Conservation (phyloP, 768 basidiomycete species). For the Amanita subjunquillea region DNA sequence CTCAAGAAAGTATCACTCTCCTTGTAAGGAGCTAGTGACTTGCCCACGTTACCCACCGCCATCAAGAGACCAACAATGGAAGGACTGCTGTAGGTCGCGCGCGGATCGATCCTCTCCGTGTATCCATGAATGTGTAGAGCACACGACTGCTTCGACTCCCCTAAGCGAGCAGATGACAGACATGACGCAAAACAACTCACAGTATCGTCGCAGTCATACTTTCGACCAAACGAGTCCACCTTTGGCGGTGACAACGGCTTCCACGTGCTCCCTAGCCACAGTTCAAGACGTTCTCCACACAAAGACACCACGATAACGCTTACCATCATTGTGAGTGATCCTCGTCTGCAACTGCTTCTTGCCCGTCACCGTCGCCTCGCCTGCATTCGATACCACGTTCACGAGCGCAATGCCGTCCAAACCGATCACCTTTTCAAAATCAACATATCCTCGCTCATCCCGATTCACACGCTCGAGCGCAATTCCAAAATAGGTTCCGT, state of each 20-base stretch:
- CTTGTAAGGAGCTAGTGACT: conserved; percentile 64
- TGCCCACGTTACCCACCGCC: conserved; percentile 95
- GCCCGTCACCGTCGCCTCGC: conserved; percentile 60
- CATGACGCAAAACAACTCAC: conserved; percentile 26
- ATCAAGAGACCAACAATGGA: conserved; percentile 88
- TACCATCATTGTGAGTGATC: conserved; percentile 97
- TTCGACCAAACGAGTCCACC: conserved; percentile 61
- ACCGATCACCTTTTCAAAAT: conserved; percentile 97
- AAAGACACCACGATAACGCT: conserved; percentile 11
- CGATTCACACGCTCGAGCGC: conserved; percentile 86
- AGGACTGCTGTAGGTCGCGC: conserved; percentile 90
- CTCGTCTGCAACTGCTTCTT: conserved; percentile 70
- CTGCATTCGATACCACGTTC: conserved; percentile 80
- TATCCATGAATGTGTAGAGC: conserved; percentile 90
- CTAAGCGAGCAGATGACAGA: neutral
- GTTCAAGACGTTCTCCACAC: neutral
- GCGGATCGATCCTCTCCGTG: conserved; percentile 83
- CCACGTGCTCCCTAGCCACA: conserved; percentile 68
- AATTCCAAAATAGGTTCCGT: conserved; percentile 92
- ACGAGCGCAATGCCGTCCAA: conserved; percentile 92
- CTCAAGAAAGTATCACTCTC: conserved; percentile 95
- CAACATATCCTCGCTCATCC: conserved; percentile 79
- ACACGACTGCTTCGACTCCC: conserved; percentile 46
- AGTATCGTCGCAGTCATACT: conserved; percentile 60
- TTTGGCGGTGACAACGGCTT: conserved; percentile 68